phyloP scores from a whole-genome alignment of 768 basidiomycete genomes.

The Lentinus tigrinus region DNA sequence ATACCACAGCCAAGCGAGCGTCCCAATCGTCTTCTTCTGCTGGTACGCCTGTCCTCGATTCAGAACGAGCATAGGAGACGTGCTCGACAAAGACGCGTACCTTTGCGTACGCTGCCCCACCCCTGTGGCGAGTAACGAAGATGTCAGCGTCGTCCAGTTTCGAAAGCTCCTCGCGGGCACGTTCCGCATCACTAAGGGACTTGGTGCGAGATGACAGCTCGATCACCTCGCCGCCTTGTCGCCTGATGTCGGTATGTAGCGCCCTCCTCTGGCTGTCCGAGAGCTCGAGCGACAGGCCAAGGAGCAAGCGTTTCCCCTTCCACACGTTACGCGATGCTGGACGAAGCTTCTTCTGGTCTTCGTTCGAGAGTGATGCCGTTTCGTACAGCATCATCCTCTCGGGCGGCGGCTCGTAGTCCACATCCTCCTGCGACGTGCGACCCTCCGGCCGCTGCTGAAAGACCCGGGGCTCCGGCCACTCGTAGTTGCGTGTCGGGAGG shows the following conservation, averaged over 20 bases:
- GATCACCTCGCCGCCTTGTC: constrained; percentile 58
- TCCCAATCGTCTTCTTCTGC: constrained; percentile 64
- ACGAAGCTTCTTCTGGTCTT: constrained; percentile 18
- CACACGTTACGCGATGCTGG: constrained; percentile 45
- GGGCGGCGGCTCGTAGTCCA: constrained; percentile 26
- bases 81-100: constrained; percentile 39
- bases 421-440: constrained; percentile 25
- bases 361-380: constrained; percentile 26
- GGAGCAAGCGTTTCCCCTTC: constrained; percentile 56
- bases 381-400: constrained; percentile 37
- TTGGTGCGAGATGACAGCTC: constrained; percentile 18
- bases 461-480: constrained; percentile 72
- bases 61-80: not conserved
- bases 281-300: constrained; percentile 60
- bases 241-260: constrained; percentile 56
- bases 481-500: constrained; percentile 54
- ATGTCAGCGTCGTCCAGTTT: constrained; percentile 60
- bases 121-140: constrained; percentile 66
- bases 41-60: constrained; percentile 53
- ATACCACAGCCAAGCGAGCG: constrained; percentile 81
- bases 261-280: constrained; percentile 46
- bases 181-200: constrained; percentile 24
- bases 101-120: constrained; percentile 67
- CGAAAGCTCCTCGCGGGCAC: constrained; percentile 37
- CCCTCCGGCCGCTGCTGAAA: constrained; percentile 34